Evolutionary conservation across 306 rosid genomes (phyloP).

Genomic region (peach (Prunus persica)): DNA sequence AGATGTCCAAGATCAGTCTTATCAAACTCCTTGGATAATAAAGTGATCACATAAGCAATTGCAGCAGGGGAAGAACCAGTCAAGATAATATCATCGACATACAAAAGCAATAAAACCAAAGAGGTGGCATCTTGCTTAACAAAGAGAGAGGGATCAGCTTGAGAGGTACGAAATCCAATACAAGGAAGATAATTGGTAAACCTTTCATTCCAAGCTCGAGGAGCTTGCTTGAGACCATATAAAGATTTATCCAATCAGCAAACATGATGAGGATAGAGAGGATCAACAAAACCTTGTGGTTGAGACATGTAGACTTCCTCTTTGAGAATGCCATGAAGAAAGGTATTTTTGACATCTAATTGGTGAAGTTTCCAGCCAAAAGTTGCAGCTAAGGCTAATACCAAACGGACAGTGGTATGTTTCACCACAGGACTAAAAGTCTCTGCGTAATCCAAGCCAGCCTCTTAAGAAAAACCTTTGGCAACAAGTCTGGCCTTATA

Average conservation of each 20-base stretch:
- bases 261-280: neutral
- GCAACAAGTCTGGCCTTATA: neutral
- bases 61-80: too few species aligned
- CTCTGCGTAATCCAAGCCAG: neutral
- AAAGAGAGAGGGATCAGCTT: too few species aligned
- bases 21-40: too few species aligned
- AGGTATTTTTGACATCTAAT: too few species aligned
- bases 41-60: too few species aligned
- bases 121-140: neutral
- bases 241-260: neutral
- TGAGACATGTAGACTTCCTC: neutral
- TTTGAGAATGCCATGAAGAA: neutral
- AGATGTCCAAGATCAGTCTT: too few species aligned
- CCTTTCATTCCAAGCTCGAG: too few species aligned
- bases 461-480: neutral
- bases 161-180: neutral
- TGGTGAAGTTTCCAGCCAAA: too few species aligned
- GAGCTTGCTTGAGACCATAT: neutral
- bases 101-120: too few species aligned
- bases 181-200: too few species aligned
- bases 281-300: neutral
- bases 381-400: too few species aligned
- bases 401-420: neutral
- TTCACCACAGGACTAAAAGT: neutral
- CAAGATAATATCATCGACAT: too few species aligned